A percentile compares a stretch with the other conserved stretches of the same genome.
These are phyloP conservation scores for Coniferiporia weirii DNA, from an alignment of 1,284 basidiomycete species.

Conservation along the genomic window DNA sequence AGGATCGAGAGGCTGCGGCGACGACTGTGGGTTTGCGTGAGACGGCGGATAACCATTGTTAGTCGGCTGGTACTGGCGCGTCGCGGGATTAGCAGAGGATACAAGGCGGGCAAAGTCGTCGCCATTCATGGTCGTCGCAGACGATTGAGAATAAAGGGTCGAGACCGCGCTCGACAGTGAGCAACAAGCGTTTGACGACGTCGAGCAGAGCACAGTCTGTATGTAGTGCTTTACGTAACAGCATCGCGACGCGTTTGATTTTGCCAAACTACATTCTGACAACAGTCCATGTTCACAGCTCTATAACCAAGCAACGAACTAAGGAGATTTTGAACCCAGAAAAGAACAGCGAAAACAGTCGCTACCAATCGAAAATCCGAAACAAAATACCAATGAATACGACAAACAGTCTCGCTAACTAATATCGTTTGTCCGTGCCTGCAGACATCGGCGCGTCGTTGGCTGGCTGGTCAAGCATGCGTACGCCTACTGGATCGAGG, in stretches of 20 bases:
- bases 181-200: constrained; percentile 4
- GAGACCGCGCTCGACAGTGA: neutral
- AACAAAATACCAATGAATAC: too few relatives aligned
- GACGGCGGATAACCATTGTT: constrained; percentile 52
- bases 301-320: too few relatives aligned
- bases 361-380: too few relatives aligned
- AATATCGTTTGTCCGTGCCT: too few relatives aligned
- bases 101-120: constrained; percentile 75
- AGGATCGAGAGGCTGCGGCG: constrained; percentile 58
- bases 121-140: constrained; percentile 37
- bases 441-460: too few relatives aligned
- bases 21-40: constrained; percentile 26
- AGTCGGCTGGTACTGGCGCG: constrained; percentile 48
- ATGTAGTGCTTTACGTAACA: neutral
- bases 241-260: neutral
- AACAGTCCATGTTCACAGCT: neutral
- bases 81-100: constrained; percentile 65
- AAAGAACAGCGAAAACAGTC: too few relatives aligned
- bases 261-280: neutral
- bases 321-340: too few relatives aligned
- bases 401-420: too few relatives aligned
- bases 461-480: too few relatives aligned
- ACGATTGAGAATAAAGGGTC: constrained; percentile 1
- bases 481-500: too few relatives aligned
- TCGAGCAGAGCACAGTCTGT: neutral